Conservation (phyloP, 2,329 filamentous ascomycete species). For the Colletotrichum aenigma region DNA sequence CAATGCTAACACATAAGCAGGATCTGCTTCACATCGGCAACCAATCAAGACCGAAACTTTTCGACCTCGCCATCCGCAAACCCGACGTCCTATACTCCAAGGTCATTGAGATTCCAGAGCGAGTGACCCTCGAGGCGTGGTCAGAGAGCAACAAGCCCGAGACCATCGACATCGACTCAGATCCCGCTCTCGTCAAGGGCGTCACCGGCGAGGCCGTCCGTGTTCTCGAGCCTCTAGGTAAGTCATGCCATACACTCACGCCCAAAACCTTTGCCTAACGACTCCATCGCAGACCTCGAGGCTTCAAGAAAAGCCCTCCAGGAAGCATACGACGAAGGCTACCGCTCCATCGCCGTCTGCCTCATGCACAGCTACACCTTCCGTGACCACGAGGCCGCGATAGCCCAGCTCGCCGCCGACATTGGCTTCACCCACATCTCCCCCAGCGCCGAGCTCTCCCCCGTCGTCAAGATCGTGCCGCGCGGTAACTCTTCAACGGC, state of each 20-base stretch:
- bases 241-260: background rate
- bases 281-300: conserved; percentile 40
- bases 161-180: conserved; percentile 3
- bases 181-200: conserved; percentile 50
- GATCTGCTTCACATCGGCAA: conserved; percentile 77
- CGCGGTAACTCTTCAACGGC: conserved; percentile 78
- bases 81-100: conserved; percentile 72
- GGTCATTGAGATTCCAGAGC: conserved; percentile 76
- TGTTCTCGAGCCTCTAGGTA: conserved; percentile 60
- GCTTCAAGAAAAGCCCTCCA: conserved; percentile 61
- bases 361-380: conserved; percentile 77
- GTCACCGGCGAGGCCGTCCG: conserved; percentile 72
- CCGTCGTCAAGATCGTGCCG: conserved; percentile 74
- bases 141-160: conserved; percentile 15
- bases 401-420: conserved; percentile 37
- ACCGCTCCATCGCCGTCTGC: conserved; percentile 71
- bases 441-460: conserved; percentile 48
- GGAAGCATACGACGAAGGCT: conserved; percentile 62
- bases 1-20: conserved; percentile 44
- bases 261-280: background rate
- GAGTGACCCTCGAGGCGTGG: conserved; percentile 68
- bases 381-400: conserved; percentile 58
- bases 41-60: conserved; percentile 74
- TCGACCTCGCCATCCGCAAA: conserved; percentile 72
- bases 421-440: conserved; percentile 69